Evolutionary conservation across 768 basidiomycete genomes (phyloP).

Genomic region (Leccinum obscurum): DNA sequence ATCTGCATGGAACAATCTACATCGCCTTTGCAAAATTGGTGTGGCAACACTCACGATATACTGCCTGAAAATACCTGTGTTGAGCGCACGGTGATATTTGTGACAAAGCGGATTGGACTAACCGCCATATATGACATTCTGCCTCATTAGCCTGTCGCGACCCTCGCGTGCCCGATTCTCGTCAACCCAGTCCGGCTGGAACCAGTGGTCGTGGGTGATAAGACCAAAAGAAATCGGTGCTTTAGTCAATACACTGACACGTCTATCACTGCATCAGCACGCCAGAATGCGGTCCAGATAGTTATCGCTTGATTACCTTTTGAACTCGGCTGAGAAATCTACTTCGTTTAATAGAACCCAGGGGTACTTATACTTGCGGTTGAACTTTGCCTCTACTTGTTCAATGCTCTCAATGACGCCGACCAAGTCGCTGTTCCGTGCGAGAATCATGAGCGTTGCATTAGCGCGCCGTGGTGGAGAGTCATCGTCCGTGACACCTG

Average conservation of each 20-base stretch:
- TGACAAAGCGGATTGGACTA: constrained; percentile 17
- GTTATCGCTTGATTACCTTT: constrained; percentile 29
- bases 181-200: constrained; percentile 73
- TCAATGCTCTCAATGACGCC: constrained; percentile 50
- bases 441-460: constrained; percentile 59
- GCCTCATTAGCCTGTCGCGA: constrained; percentile 49
- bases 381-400: constrained; percentile 59
- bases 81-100: constrained; percentile 1
- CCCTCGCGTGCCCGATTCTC: constrained; percentile 57
- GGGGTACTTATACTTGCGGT: constrained; percentile 56
- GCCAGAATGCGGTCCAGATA: background rate
- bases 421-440: constrained; percentile 46
- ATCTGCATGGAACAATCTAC: constrained; percentile 31
- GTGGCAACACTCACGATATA: constrained; percentile 37
- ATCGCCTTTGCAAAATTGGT: background rate
- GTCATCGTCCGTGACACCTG: background rate
- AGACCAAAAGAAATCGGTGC: constrained; percentile 52
- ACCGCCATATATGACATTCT: constrained; percentile 53
- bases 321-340: constrained; percentile 56
- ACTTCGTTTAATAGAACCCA: constrained; percentile 67
- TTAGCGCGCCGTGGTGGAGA: constrained; percentile 42
- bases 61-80: constrained; percentile 34
- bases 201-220: constrained; percentile 65
- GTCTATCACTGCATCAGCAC: constrained; percentile 28
- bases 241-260: constrained; percentile 38